Evolutionary conservation across 495 filamentous ascomycete species (phyloP), one percentile per base, ranked within the genome.

Genomic region (Penicillium diatomitis): DNA sequence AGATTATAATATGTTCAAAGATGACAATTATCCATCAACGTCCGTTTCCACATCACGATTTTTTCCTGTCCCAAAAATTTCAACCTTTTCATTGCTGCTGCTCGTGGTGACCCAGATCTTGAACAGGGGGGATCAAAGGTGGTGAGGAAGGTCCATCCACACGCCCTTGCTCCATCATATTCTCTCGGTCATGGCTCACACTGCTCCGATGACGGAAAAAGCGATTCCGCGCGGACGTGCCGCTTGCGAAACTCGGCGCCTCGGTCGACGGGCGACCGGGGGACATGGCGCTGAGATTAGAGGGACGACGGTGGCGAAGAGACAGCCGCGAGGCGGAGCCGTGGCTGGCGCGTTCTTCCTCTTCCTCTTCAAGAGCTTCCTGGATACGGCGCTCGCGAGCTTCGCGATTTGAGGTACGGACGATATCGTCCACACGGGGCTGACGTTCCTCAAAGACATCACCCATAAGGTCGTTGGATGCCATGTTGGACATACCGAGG

Each of bases 381-480:
- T 70, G 62, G 38, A 76, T 72, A 44, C 72, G 72, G 10, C 69
- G 69, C 41, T 70, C 69, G 8, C 63, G 57, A 3, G 67, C 53
- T 32, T 73, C 62, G 31, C 71, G 70, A 53, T 75, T 74, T 33
- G 64, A 45, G 3, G 54, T 60, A 33, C 68, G 68, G 44, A 69
- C 61, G 34, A 70, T 58, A 28, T 66, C 58, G 43, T 72, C 67
- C 32, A 74, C 46, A 8, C 63, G 67, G 8, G 59, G 52, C 43
- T 35, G 45, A 44, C 65, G 71, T 49, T 81, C 78, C 47, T 83
- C 80, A 56, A 80, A 86, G 4, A 89, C 76, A 54, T 90, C 86
- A 44, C 79, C 83, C 59, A 80, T 78, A 32, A 83, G 59, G 52
- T 86, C 84, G 34, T 69, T 74, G 7, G 78, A 72, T 8, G 72